These are phyloP conservation scores for Alternaria metachromatica DNA, from an alignment of 2,329 filamentous ascomycete genomes.

Conservation along the genomic window DNA sequence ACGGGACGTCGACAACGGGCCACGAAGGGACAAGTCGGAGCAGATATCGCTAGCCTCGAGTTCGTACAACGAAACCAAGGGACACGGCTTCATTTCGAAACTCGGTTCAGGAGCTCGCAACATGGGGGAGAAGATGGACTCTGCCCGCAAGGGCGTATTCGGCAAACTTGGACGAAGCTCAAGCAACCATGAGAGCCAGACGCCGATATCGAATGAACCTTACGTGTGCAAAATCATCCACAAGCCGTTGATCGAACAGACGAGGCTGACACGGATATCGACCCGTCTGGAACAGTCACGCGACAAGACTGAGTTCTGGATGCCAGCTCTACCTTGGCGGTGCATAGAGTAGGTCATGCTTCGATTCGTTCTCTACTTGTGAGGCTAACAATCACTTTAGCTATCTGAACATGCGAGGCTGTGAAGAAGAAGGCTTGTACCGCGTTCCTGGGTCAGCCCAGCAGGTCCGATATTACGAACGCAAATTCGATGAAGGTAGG, in stretches of 20 bases:
- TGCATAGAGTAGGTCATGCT: conserved; percentile 78
- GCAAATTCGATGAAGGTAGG: conserved; percentile 83
- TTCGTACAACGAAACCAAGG: conserved; percentile 66
- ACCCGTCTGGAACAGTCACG: conserved; percentile 85
- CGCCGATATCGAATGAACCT: conserved; percentile 73
- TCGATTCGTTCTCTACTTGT: not conserved
- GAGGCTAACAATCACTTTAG: conserved; percentile 45
- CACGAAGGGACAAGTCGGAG: conserved; percentile 40
- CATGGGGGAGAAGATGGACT: conserved; percentile 72
- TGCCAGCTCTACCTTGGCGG: conserved; percentile 93
- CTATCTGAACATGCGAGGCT: conserved; percentile 93
- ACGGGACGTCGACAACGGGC: conserved; percentile 36
- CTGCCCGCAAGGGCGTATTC: conserved; percentile 82
- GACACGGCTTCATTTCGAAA: conserved; percentile 72
- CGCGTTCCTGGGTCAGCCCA: conserved; percentile 88
- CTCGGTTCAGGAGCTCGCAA: conserved; percentile 75
- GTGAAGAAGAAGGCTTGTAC: conserved; percentile 92
- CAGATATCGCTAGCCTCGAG: conserved; percentile 50
- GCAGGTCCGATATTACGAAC: conserved; percentile 92
- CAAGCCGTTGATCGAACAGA: conserved; percentile 84
- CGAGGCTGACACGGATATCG: conserved; percentile 87
- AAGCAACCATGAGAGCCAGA: conserved; percentile 72
- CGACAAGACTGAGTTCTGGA: conserved; percentile 98
- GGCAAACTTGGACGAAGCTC: conserved; percentile 75
- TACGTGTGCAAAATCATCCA: conserved; percentile 88